phyloP scores from a whole-genome alignment of 345 rosid species.

The Laguncularia racemosa region DNA sequence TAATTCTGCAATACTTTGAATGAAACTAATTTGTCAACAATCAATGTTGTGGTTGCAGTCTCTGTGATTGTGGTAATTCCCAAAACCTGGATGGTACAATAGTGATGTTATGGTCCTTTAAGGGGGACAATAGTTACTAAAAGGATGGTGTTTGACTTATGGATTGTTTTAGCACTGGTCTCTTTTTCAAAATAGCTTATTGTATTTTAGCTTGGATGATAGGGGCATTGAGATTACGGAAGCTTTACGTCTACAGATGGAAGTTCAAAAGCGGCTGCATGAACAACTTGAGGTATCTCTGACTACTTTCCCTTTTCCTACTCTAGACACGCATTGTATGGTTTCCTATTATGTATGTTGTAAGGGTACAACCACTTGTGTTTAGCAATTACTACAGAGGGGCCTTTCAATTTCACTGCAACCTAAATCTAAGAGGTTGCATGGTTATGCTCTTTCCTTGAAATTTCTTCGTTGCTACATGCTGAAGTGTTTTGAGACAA shows the following conservation, averaged over 20 bases:
- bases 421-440: too few relatives aligned
- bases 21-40: too few relatives aligned
- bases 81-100: too few relatives aligned
- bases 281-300: slow-evolving; percentile 89
- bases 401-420: too few relatives aligned
- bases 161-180: slow-evolving; percentile 2
- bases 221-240: slow-evolving; percentile 76
- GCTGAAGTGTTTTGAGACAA: too few relatives aligned
- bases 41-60: too few relatives aligned
- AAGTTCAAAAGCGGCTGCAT: slow-evolving; percentile 77
- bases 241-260: slow-evolving; percentile 88
- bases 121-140: neutral
- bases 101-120: neutral
- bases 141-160: neutral
- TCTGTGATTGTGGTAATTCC: too few relatives aligned
- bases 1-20: too few relatives aligned
- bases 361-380: too few relatives aligned
- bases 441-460: too few relatives aligned
- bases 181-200: slow-evolving; percentile 1
- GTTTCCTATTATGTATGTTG: neutral
- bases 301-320: neutral
- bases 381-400: too few relatives aligned
- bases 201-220: slow-evolving; percentile 10
- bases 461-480: too few relatives aligned
- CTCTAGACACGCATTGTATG: neutral